A percentile compares a stretch with the other conserved stretches of the same genome.
phyloP scores from a whole-genome alignment of 306 rosid genomes.

The Pyrus pyrifolia region DNA sequence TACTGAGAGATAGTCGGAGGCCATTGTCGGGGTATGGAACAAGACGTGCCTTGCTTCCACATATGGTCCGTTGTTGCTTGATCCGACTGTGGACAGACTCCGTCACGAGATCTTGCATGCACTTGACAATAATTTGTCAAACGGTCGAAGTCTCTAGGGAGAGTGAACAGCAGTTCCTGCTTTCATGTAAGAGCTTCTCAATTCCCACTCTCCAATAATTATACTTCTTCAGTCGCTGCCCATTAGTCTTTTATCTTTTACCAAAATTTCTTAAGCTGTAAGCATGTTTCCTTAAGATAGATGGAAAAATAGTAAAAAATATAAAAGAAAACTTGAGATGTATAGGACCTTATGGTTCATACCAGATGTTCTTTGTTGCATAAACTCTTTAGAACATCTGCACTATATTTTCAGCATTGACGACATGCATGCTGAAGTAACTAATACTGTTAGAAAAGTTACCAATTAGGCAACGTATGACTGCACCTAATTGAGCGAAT shows the following conservation, averaged over 20 bases:
- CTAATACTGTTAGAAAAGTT: too few relatives aligned
- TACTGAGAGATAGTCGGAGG: slow-evolving; percentile 13
- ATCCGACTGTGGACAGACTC: too few relatives aligned
- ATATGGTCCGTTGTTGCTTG: background rate
- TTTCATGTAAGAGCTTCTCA: background rate
- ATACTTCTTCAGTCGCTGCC: background rate
- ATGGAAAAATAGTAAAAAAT: background rate
- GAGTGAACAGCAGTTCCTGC: background rate
- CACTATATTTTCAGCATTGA: too few relatives aligned
- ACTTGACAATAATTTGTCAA: background rate
- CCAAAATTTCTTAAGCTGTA: background rate
- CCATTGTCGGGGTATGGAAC: slow-evolving; percentile 17
- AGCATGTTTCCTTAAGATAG: background rate
- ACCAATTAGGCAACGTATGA: too few relatives aligned
- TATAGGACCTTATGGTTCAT: background rate
- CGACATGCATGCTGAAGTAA: too few relatives aligned
- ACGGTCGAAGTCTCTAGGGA: background rate
- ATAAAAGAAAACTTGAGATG: background rate
- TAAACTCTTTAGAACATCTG: too few relatives aligned
- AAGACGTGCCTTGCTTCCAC: slow-evolving; percentile 20
- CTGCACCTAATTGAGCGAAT: too few relatives aligned
- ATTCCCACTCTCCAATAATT: background rate
- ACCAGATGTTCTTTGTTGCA: too few relatives aligned
- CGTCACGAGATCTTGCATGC: background rate
- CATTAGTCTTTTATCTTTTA: background rate